A percentile compares a stretch with the other conserved stretches of the same genome.
Evolutionary conservation across 2,329 filamentous ascomycete genomes (phyloP).

Genomic region (Fusarium anguioides): DNA sequence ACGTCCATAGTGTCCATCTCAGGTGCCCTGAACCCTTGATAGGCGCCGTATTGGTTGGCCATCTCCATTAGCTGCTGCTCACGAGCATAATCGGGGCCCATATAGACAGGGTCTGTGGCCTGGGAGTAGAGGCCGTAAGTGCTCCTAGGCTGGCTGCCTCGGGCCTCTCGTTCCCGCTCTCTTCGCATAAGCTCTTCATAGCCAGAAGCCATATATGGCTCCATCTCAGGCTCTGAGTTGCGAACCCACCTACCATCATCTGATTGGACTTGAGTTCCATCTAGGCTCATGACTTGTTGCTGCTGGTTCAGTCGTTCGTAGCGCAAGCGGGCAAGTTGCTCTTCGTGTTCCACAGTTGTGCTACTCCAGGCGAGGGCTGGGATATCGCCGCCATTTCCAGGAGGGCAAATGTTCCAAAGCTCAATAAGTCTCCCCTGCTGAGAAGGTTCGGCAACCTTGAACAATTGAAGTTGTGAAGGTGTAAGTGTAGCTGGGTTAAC

Average conservation of each 20-base stretch:
- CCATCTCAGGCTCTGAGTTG: slow-evolving; percentile 60
- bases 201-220: slow-evolving; percentile 87
- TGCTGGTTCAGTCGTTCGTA: slow-evolving; percentile 62
- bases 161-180: slow-evolving; percentile 64
- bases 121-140: slow-evolving; percentile 63
- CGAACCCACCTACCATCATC: slow-evolving; percentile 65
- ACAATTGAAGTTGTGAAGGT: slow-evolving; percentile 80
- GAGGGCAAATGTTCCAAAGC: slow-evolving; percentile 86
- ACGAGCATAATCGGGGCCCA: slow-evolving; percentile 55
- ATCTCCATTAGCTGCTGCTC: slow-evolving; percentile 67
- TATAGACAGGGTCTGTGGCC: slow-evolving; percentile 78
- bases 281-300: slow-evolving; percentile 61
- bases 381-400: slow-evolving; percentile 66
- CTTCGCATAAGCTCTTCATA: slow-evolving; percentile 77
- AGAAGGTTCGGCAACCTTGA: slow-evolving; percentile 76
- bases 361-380: slow-evolving; percentile 63
- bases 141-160: slow-evolving; percentile 52
- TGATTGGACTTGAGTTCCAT: slow-evolving; percentile 64
- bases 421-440: slow-evolving; percentile 82
- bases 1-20: slow-evolving; percentile 63
- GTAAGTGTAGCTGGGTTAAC: slow-evolving; percentile 78
- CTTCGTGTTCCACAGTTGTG: slow-evolving; percentile 67
- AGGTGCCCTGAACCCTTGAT: slow-evolving; percentile 59
- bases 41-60: slow-evolving; percentile 76
- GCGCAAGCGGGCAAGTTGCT: slow-evolving; percentile 68